These are phyloP conservation scores for Paradendryphiella salina DNA, from an alignment of 2,329 filamentous ascomycete species.

Conservation along the genomic window DNA sequence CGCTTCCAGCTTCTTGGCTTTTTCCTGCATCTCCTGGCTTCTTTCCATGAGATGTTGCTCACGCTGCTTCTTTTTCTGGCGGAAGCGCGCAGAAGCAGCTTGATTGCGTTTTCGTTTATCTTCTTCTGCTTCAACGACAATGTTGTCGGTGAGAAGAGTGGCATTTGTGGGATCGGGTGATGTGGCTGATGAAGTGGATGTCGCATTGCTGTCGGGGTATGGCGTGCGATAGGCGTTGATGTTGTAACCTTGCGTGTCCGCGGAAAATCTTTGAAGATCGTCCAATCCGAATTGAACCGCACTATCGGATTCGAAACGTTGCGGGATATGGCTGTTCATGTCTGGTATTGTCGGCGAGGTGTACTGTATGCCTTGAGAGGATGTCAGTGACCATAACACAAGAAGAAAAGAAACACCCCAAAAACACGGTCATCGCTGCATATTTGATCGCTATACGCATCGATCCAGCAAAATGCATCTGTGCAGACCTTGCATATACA, in stretches of 20 bases:
- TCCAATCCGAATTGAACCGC: constrained; percentile 31
- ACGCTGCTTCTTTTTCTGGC: constrained; percentile 94
- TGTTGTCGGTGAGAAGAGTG: constrained; percentile 25
- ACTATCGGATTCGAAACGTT: constrained; percentile 31
- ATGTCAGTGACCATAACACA: constrained; percentile 30
- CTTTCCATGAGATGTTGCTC: constrained; percentile 70
- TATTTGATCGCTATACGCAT: constrained; percentile 6
- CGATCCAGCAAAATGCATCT: constrained; percentile 4
- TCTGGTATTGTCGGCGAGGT: constrained; percentile 32
- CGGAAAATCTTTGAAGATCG: constrained; percentile 37
- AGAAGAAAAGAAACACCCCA: constrained; percentile 4
- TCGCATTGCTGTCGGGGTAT: constrained; percentile 42
- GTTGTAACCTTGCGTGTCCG: constrained; percentile 31
- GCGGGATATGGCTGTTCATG: constrained; percentile 35
- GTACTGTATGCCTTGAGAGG: constrained; percentile 33
- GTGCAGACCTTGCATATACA: constrained; percentile 19
- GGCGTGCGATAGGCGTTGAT: constrained; percentile 35
- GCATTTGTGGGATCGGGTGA: constrained; percentile 26
- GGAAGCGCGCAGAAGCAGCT: constrained; percentile 83
- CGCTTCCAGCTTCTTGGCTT: constrained; percentile 71
- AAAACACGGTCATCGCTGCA: constrained; percentile 1
- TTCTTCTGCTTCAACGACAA: constrained; percentile 66
- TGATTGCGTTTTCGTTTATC: constrained; percentile 90
- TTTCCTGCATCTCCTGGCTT: constrained; percentile 74
- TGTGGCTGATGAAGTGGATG: constrained; percentile 32